A percentile compares a stretch with the other conserved stretches of the same genome.
These are phyloP conservation scores for Agastache rugosa DNA, from an alignment of 257 asterid species.

Conservation along the genomic window DNA sequence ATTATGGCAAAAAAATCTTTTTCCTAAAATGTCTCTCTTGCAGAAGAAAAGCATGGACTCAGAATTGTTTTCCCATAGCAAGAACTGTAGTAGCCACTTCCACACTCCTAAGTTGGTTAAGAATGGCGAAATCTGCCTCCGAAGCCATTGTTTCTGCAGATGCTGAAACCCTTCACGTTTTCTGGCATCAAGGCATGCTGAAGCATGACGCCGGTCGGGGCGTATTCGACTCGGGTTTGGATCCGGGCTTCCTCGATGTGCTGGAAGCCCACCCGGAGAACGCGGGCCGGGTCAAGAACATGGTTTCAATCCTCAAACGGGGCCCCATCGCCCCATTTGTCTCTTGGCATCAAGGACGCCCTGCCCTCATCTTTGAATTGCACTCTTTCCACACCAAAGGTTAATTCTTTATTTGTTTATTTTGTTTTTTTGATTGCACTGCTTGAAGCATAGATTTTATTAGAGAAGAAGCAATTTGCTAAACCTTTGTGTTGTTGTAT, in stretches of 20 bases:
- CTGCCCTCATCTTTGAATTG: conserved; percentile 66
- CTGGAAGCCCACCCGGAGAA: conserved; percentile 94
- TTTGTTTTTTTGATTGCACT: not conserved
- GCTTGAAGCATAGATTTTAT: not conserved
- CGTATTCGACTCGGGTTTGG: conserved; percentile 78
- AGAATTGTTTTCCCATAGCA: too few relatives aligned
- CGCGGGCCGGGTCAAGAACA: conserved; percentile 78
- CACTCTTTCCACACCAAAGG: conserved; percentile 79
- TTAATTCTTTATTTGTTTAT: conserved; percentile 4
- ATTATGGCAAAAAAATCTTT: too few relatives aligned
- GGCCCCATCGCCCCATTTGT: conserved; percentile 82
- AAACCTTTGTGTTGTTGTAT: too few relatives aligned
- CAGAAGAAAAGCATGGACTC: too few relatives aligned
- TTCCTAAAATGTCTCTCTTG: too few relatives aligned
- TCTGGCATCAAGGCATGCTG: conserved; percentile 90
- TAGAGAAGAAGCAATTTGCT: not conserved
- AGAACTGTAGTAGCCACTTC: too few relatives aligned
- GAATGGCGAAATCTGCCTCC: conserved; percentile 27
- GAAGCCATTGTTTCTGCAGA: conserved; percentile 32
- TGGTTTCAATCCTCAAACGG: conserved; percentile 76
- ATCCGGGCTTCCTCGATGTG: conserved; percentile 93
- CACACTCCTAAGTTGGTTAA: not conserved
- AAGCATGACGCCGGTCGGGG: conserved; percentile 79
- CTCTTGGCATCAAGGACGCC: conserved; percentile 78
- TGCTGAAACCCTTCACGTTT: too few relatives aligned